Percentiles rank a stretch among this genome's conserved stretches.
These are phyloP conservation scores for Cyclotella kingstonii DNA, from an alignment of 108 stramenopile genomes.

Conservation along the genomic window DNA sequence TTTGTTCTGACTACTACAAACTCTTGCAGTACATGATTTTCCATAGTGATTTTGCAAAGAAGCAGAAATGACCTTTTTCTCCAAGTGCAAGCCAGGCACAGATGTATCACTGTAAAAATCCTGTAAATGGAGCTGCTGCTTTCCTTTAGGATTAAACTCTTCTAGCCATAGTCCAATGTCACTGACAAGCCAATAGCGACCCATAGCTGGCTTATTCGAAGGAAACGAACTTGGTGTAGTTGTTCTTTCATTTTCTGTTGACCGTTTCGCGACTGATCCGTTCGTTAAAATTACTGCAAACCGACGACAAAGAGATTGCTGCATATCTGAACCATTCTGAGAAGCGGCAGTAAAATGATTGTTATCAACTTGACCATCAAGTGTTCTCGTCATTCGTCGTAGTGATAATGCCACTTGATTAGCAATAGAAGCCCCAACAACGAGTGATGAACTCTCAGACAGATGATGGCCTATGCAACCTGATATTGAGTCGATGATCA, in stretches of 20 bases:
- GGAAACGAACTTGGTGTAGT: background rate
- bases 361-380: slow-evolving; percentile 14
- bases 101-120: slow-evolving; percentile 8
- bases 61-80: slow-evolving; percentile 28
- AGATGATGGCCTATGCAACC: slow-evolving; percentile 44
- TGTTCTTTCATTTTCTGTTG: slow-evolving; percentile 4
- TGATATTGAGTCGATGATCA: slow-evolving; percentile 49
- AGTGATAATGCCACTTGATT: slow-evolving; percentile 40
- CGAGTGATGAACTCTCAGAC: slow-evolving; percentile 8
- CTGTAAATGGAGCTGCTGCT: background rate
- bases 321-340: background rate
- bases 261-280: slow-evolving; percentile 30
- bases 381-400: slow-evolving; percentile 28
- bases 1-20: background rate
- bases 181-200: slow-evolving; percentile 44
- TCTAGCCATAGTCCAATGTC: slow-evolving; percentile 43
- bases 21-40: slow-evolving; percentile 22
- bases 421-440: slow-evolving; percentile 17
- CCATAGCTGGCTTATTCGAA: slow-evolving; percentile 36
- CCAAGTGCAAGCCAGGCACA: slow-evolving; percentile 14
- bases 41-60: slow-evolving; percentile 38
- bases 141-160: background rate
- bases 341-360: too few relatives aligned
- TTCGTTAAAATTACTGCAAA: slow-evolving; percentile 40
- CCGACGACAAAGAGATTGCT: slow-evolving; percentile 9